These are phyloP conservation scores for Amoeboaphelidium protococcarum DNA, from an alignment of 371 early-diverging fungal genomes.

Conservation along the genomic window DNA sequence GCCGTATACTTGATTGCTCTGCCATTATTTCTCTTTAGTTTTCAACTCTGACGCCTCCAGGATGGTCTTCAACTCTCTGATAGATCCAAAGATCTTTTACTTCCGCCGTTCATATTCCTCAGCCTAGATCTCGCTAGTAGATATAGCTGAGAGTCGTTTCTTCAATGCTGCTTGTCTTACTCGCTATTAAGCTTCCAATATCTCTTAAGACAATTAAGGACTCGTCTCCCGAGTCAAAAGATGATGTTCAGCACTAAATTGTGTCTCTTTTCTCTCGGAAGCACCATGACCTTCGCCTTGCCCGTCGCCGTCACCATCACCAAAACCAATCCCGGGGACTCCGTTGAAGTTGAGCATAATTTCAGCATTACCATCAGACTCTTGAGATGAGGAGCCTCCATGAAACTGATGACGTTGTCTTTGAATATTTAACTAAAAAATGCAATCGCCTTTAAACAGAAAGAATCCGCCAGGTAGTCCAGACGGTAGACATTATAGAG, in stretches of 20 bases:
- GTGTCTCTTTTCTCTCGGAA: constrained; percentile 12
- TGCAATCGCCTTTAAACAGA: no score
- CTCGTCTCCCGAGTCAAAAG: no score
- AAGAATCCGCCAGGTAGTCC: no score
- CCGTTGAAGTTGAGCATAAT: constrained; percentile 1
- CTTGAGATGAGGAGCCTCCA: no score
- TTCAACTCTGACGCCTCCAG: constrained; percentile 47
- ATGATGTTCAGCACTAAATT: no score
- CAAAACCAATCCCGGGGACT: constrained; percentile 3
- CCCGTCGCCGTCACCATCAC: constrained; percentile 14
- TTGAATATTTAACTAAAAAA: no score
- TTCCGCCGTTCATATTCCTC: not conserved
- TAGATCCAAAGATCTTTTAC: not conserved
- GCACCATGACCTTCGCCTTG: constrained; percentile 10
- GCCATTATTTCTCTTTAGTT: constrained; percentile 55
- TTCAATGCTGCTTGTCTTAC: no score
- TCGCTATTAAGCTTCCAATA: no score
- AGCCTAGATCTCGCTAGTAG: not conserved
- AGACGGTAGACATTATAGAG: no score
- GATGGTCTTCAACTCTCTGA: constrained; percentile 31
- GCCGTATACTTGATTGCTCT: constrained; percentile 46
- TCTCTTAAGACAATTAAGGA: no score
- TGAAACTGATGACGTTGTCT: no score
- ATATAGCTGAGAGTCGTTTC: not conserved
- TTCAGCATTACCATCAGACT: not conserved